A percentile compares a stretch with the other conserved stretches of the same genome.
These are phyloP conservation scores for Arctium minus DNA, from an alignment of 129 eudicot genomes.

Conservation along the genomic window DNA sequence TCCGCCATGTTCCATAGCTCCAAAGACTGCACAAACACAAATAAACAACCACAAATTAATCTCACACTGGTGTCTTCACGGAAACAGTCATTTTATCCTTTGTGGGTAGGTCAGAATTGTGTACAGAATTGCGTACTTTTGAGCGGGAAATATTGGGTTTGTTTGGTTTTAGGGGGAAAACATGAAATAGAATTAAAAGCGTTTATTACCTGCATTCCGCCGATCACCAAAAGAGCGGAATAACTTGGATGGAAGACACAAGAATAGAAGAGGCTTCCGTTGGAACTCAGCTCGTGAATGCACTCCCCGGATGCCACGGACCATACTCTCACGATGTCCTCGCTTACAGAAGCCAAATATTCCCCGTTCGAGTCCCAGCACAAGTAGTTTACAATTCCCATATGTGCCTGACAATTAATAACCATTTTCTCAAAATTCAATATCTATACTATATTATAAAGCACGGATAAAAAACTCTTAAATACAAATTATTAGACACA, in stretches of 20 bases:
- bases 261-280: constrained; percentile 70
- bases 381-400: constrained; percentile 59
- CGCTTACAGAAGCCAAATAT: constrained; percentile 71
- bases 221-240: constrained; percentile 77
- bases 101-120: too few relatives aligned
- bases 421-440: neutral
- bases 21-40: constrained; percentile 49
- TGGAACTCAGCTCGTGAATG: constrained; percentile 67
- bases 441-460: neutral
- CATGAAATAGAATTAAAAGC: neutral
- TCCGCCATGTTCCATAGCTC: constrained; percentile 97
- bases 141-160: neutral
- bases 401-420: constrained; percentile 44
- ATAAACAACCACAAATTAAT: neutral
- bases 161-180: neutral
- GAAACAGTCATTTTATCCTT: neutral
- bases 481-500: too few relatives aligned
- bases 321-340: constrained; percentile 79
- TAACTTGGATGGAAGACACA: constrained; percentile 92
- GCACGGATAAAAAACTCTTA: too few relatives aligned
- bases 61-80: neutral
- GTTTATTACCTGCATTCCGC: constrained; percentile 63
- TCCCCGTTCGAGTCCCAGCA: constrained; percentile 85
- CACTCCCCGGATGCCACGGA: constrained; percentile 67
- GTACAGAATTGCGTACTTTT: too few relatives aligned